These are phyloP conservation scores for Paracoccidioides brasiliensis DNA, from an alignment of 2,329 filamentous ascomycete species.

Conservation along the genomic window DNA sequence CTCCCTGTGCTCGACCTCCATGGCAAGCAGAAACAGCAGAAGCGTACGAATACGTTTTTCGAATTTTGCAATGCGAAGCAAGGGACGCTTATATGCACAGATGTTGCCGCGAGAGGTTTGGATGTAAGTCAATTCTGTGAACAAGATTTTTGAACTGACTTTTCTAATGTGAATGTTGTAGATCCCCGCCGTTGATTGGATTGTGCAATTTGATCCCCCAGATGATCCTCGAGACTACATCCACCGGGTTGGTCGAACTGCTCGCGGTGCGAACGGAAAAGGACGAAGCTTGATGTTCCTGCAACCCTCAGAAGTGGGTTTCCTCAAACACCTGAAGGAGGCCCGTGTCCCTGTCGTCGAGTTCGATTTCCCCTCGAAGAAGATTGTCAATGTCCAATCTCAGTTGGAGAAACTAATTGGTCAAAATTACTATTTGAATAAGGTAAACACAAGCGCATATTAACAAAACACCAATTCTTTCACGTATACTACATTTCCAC, in stretches of 20 bases:
- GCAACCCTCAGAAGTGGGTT: conserved; percentile 81
- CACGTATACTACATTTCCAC: conserved; percentile 3
- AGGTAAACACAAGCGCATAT: conserved; percentile 36
- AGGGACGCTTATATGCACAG: conserved; percentile 87
- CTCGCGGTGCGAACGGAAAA: conserved; percentile 68
- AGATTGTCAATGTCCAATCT: conserved; percentile 79
- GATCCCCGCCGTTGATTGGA: conserved; percentile 93
- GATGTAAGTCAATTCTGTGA: conserved; percentile 45
- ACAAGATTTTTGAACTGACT: neutral
- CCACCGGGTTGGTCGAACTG: conserved; percentile 90
- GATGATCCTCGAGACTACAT: conserved; percentile 88
- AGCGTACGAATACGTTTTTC: conserved; percentile 97
- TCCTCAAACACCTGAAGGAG: conserved; percentile 80
- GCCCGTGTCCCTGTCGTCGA: conserved; percentile 88
- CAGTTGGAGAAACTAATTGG: conserved; percentile 89
- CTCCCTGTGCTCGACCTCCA: conserved; percentile 75
- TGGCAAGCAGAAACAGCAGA: conserved; percentile 97
- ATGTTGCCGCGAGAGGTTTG: conserved; percentile 86
- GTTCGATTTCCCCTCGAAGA: conserved; percentile 86
- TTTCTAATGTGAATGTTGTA: conserved; percentile 17
- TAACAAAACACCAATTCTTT: neutral
- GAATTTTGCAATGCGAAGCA: conserved; percentile 80
- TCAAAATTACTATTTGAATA: conserved; percentile 95
- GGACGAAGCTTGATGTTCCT: conserved; percentile 88
- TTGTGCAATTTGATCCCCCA: conserved; percentile 88